These are phyloP conservation scores for Cinnamomum micranthum DNA, from an alignment of 164 flowering plant genomes.

Conservation along the genomic window DNA sequence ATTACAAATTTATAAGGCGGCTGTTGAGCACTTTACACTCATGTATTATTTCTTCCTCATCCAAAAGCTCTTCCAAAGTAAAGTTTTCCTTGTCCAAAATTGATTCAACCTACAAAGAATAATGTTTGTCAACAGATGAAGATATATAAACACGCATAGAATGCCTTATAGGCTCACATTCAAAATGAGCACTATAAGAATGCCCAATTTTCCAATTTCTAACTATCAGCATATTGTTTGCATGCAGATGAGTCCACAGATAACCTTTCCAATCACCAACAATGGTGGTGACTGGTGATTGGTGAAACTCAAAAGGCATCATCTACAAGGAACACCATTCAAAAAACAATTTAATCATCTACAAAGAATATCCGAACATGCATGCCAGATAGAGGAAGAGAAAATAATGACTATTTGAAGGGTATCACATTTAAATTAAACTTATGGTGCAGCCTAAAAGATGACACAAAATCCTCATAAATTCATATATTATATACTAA, in stretches of 20 bases:
- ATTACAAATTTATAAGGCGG: slow-evolving; percentile 92
- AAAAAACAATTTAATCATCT: too few relatives aligned
- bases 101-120: slow-evolving; percentile 70
- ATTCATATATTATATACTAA: too few relatives aligned
- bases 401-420: too few relatives aligned
- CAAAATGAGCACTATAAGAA: neutral
- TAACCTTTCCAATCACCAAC: neutral
- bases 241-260: neutral
- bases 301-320: too few relatives aligned
- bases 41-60: slow-evolving; percentile 97
- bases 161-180: neutral
- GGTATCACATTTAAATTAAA: too few relatives aligned
- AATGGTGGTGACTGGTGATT: neutral
- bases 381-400: too few relatives aligned
- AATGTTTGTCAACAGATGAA: neutral
- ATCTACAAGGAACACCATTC: too few relatives aligned
- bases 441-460: too few relatives aligned
- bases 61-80: slow-evolving; percentile 90
- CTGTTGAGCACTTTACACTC: slow-evolving; percentile 98
- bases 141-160: neutral
- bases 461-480: too few relatives aligned
- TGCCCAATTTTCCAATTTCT: neutral
- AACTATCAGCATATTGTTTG: neutral
- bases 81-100: slow-evolving; percentile 86
- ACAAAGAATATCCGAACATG: too few relatives aligned